Percentiles rank a stretch among this genome's conserved stretches.
Evolutionary conservation across 1,284 basidiomycete genomes (phyloP).

Genomic region (Cutaneotrichosporon cavernicola): DNA sequence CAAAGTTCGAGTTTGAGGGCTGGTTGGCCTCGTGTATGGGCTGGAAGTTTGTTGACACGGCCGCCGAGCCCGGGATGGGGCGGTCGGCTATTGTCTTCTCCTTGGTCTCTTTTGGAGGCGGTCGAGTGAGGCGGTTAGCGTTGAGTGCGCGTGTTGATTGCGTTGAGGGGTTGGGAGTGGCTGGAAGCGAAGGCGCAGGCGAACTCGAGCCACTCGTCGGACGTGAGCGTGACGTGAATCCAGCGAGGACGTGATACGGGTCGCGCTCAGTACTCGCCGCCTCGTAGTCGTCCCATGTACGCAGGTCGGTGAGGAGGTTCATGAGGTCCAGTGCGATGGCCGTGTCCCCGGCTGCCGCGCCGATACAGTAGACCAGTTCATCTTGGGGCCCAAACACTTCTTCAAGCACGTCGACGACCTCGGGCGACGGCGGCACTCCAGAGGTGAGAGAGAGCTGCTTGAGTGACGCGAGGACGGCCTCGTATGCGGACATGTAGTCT

Average conservation of each 20-base stretch:
- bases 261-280: slow-evolving; percentile 22
- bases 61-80: background rate
- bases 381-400: slow-evolving; percentile 36
- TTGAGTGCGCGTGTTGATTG: slow-evolving; percentile 14
- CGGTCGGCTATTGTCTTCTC: background rate
- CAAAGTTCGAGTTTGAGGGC: background rate
- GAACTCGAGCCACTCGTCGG: background rate
- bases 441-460: slow-evolving; percentile 26
- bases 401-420: slow-evolving; percentile 31
- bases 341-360: slow-evolving; percentile 40
- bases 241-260: slow-evolving; percentile 10
- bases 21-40: background rate
- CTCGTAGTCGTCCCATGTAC: slow-evolving; percentile 40
- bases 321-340: slow-evolving; percentile 46
- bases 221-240: background rate
- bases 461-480: slow-evolving; percentile 38
- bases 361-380: slow-evolving; percentile 25
- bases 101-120: slow-evolving; percentile 6
- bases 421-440: background rate
- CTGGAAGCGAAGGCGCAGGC: background rate
- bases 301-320: slow-evolving; percentile 42
- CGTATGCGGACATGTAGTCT: slow-evolving; percentile 36
- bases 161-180: background rate
- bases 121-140: slow-evolving; percentile 18
- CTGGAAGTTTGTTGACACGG: background rate